Evolutionary conservation across 1,284 basidiomycete species (phyloP).

Genomic region (Hymenochaete sp.): DNA sequence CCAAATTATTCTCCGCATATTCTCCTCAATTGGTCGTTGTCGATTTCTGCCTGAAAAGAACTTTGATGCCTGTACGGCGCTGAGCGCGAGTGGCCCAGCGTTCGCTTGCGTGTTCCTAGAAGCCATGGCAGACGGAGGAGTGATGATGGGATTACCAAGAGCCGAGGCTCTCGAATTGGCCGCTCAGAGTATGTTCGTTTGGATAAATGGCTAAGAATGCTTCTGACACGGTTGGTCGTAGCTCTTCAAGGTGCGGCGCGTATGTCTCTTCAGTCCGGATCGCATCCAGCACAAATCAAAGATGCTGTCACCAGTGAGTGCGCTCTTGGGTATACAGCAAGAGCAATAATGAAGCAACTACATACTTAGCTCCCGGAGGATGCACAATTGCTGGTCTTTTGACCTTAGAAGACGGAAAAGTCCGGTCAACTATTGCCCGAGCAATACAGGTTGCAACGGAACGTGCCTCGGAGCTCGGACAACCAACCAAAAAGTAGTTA

Average conservation of each 20-base stretch:
- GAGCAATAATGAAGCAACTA: slow-evolving; percentile 3
- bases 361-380: slow-evolving; percentile 79
- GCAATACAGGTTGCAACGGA: slow-evolving; percentile 92
- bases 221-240: too few species aligned
- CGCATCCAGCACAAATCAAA: slow-evolving; percentile 95
- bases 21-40: slow-evolving; percentile 90
- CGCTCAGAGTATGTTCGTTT: slow-evolving; percentile 85
- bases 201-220: too few species aligned
- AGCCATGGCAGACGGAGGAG: slow-evolving; percentile 98
- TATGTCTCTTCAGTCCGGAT: slow-evolving; percentile 84
- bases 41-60: slow-evolving; percentile 94
- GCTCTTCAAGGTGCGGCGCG: slow-evolving; percentile 95
- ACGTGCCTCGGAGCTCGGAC: slow-evolving; percentile 74
- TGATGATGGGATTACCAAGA: slow-evolving; percentile 99
- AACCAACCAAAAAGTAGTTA: slow-evolving; percentile 26
- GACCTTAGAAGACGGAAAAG: slow-evolving; percentile 88
- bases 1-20: slow-evolving; percentile 83
- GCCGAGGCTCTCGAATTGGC: slow-evolving; percentile 92
- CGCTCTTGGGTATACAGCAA: background rate
- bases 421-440: slow-evolving; percentile 92
- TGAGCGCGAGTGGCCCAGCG: slow-evolving; percentile 94
- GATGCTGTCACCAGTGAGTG: slow-evolving; percentile 92
- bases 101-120: slow-evolving; percentile 97
- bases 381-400: slow-evolving; percentile 97
- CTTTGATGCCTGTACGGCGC: slow-evolving; percentile 96